Evolutionary conservation across 768 basidiomycete species (phyloP), one percentile per base, ranked within the genome.

Genomic region (Sporobolomyces phaffii): DNA sequence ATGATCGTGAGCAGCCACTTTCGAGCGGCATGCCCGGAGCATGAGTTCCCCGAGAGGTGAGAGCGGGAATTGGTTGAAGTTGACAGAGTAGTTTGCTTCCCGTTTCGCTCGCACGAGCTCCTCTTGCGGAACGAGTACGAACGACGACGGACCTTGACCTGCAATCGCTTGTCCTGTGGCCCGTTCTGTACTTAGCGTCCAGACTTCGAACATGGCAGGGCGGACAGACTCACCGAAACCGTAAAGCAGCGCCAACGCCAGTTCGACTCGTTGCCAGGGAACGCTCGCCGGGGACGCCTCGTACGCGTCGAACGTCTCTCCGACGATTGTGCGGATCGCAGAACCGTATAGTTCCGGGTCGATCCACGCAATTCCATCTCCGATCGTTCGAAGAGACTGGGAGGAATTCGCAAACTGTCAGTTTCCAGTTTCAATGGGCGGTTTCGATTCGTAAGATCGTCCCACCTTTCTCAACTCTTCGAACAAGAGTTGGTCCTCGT

Each of bases 181-280:
- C n/a, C n/a, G n/a, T n/a, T n/a, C n/a, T n/a, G n/a, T n/a, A n/a
- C n/a, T n/a, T n/a, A n/a, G n/a, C n/a, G n/a, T n/a, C n/a, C n/a
- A n/a, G n/a, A n/a, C n/a, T n/a, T n/a, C n/a, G n/a, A n/a, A n/a
- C n/a, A n/a, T n/a, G n/a, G n/a, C n/a, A n/a, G n/a, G n/a, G n/a
- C n/a, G n/a, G n/a, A n/a, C n/a, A n/a, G n/a, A n/a, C 68, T 96
- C 92, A 47, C 94, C 94, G 73, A 90, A 98, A 38, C 94, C 88
- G 75, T 86, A 97, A 14, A 97, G 86, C 29, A 98, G 82, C 77
- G 91, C 91, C n/a, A 94, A 80, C 1, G 90, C 91, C 24, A 98
- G 82, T 77, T 99, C 96, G 4, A 89, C 90, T 69, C 93, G 87
- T 72, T 91, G 86, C 96, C 96, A 98, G 65, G 88, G 83, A 40